phyloP scores from a whole-genome alignment of 140 eudicot species.

The Bidens hawaiensis region DNA sequence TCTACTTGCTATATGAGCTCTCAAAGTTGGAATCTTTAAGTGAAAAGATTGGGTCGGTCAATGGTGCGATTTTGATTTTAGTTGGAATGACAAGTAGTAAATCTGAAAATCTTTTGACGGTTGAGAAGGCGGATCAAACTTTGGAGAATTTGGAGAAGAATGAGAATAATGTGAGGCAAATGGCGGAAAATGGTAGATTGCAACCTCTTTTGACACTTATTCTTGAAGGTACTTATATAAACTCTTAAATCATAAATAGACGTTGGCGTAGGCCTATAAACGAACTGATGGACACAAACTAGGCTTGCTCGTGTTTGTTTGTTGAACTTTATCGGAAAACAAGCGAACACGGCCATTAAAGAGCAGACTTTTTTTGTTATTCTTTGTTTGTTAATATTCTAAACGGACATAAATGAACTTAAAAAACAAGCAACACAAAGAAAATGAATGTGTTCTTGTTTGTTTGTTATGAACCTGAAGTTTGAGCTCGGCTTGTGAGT shows the following conservation, averaged over 20 bases:
- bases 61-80: slow-evolving; percentile 80
- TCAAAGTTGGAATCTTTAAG: slow-evolving; percentile 63
- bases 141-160: slow-evolving; percentile 66
- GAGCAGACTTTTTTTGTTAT: too few species aligned
- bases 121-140: slow-evolving; percentile 72
- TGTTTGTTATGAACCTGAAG: too few species aligned
- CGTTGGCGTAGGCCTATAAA: too few species aligned
- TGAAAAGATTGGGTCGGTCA: slow-evolving; percentile 78
- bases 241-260: not conserved
- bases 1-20: slow-evolving; percentile 80
- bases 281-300: too few species aligned
- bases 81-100: slow-evolving; percentile 93
- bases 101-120: slow-evolving; percentile 61
- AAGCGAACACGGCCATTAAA: too few species aligned
- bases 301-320: too few species aligned
- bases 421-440: too few species aligned
- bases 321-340: too few species aligned
- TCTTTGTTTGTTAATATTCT: too few species aligned
- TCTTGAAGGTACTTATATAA: slow-evolving; percentile 63
- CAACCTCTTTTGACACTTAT: slow-evolving; percentile 76
- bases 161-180: slow-evolving; percentile 85
- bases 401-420: too few species aligned
- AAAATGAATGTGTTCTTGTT: too few species aligned
- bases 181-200: slow-evolving; percentile 88
- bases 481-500: too few species aligned